phyloP scores from a whole-genome alignment of 768 basidiomycete genomes.

The Vararia minispora region DNA sequence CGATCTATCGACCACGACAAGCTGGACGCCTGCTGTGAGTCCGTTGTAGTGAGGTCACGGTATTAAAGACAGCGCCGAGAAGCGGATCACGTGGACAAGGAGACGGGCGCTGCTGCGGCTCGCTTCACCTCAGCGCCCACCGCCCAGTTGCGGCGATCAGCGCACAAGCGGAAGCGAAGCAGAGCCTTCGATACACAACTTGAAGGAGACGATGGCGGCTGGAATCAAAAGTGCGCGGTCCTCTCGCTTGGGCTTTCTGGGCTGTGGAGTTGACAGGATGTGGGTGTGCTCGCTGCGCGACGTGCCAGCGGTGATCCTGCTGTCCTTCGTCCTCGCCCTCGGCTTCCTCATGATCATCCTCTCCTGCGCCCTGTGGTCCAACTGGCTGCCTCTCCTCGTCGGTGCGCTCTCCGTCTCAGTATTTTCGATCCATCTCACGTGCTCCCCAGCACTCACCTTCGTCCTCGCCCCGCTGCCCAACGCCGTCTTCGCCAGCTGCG shows the following conservation, averaged over 20 bases:
- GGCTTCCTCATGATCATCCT: conserved; percentile 98
- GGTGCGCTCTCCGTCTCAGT: conserved; percentile 42
- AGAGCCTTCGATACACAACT: too few relatives aligned
- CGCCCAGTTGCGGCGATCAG: too few relatives aligned
- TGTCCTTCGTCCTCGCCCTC: conserved; percentile 93
- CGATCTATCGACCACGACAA: too few relatives aligned
- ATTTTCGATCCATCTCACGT: neutral
- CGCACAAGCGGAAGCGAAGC: too few relatives aligned
- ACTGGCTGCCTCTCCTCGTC: conserved; percentile 95
- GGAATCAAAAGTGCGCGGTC: conserved; percentile 13
- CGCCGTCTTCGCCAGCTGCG: conserved; percentile 87
- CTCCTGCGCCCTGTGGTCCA: conserved; percentile 89
- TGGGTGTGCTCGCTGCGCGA: neutral
- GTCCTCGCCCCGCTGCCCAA: conserved; percentile 95
- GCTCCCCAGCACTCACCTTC: conserved; percentile 70
- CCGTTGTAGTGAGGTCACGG: too few relatives aligned
- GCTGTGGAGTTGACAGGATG: too few relatives aligned
- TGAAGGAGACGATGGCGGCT: conserved; percentile 14
- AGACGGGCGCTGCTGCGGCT: too few relatives aligned
- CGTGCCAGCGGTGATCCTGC: conserved; percentile 76
- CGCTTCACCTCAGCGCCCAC: too few relatives aligned
- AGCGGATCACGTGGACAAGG: too few relatives aligned
- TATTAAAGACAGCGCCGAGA: too few relatives aligned
- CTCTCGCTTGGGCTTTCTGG: too few relatives aligned
- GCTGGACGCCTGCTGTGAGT: too few relatives aligned